phyloP scores from a whole-genome alignment of 805 yeast species.

The Jamesozyma rosinii region DNA sequence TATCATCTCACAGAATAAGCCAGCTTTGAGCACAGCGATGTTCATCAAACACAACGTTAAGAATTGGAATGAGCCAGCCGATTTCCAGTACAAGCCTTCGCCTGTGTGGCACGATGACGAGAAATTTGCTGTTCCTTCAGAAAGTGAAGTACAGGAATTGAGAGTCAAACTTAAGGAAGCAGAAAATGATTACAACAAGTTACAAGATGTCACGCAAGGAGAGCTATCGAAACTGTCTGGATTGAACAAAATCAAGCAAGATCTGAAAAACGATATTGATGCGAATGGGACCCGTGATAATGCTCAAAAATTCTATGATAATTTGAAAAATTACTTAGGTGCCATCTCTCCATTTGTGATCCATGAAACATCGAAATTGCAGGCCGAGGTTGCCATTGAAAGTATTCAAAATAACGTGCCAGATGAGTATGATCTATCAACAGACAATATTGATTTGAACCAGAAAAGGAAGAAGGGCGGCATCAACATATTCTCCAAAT shows the following conservation, averaged over 20 bases:
- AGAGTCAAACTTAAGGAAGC: constrained; percentile 42
- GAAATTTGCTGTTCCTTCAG: constrained; percentile 48
- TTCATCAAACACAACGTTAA: constrained; percentile 75
- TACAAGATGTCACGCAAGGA: constrained; percentile 25
- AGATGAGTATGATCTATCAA: constrained; percentile 52
- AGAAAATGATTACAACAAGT: constrained; percentile 23
- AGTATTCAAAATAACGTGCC: constrained; percentile 80
- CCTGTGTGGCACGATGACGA: constrained; percentile 98
- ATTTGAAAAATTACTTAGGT: constrained; percentile 43
- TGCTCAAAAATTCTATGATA: constrained; percentile 29
- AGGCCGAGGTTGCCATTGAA: constrained; percentile 80
- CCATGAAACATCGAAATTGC: constrained; percentile 66
- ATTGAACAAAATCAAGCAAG: constrained; percentile 27
- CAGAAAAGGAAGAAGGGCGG: constrained; percentile 41
- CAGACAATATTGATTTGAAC: constrained; percentile 40
- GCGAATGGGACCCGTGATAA: constrained; percentile 10
- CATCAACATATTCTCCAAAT: constrained; percentile 38
- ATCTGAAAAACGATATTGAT: constrained; percentile 36
- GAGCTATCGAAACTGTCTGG: constrained; percentile 28
- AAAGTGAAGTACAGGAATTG: constrained; percentile 48
- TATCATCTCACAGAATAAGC: constrained; percentile 60
- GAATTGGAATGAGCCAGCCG: constrained; percentile 79
- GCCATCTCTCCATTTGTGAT: constrained; percentile 54
- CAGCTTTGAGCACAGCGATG: constrained; percentile 76
- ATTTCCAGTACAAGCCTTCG: constrained; percentile 77